phyloP scores from a whole-genome alignment of 768 basidiomycete genomes.

The Termitomyces sp. region DNA sequence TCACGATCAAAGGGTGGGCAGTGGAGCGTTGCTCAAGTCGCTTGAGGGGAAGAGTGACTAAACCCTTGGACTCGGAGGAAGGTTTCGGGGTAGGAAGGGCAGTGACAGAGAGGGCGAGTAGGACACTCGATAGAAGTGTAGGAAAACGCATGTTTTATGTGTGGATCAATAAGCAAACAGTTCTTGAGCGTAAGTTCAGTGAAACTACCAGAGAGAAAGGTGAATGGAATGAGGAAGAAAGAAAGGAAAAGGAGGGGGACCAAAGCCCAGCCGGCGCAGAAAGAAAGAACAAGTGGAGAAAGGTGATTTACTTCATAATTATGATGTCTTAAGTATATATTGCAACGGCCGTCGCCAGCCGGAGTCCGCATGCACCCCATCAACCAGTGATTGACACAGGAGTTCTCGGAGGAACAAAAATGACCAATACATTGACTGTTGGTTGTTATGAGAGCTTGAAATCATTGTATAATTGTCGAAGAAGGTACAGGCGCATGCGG shows the following conservation, averaged over 20 bases:
- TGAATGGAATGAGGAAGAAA: constrained; percentile 13
- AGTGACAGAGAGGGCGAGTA: constrained; percentile 35
- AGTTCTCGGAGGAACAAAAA: neutral
- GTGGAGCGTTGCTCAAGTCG: constrained; percentile 29
- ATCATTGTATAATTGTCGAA: neutral
- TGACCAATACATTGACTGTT: neutral
- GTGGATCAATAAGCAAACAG: constrained; percentile 17
- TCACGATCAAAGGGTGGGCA: constrained; percentile 34
- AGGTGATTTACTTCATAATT: neutral
- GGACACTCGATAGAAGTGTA: constrained; percentile 49
- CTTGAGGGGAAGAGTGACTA: constrained; percentile 41
- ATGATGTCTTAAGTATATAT: constrained; percentile 13
- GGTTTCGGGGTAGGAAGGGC: constrained; percentile 35
- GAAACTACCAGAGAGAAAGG: constrained; percentile 16
- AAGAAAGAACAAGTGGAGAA: constrained; percentile 17
- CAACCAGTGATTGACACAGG: neutral
- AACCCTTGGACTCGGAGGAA: constrained; percentile 18
- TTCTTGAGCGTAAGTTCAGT: constrained; percentile 20
- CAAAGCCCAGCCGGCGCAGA: constrained; percentile 25
- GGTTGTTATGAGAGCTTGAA: neutral
- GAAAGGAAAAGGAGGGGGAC: constrained; percentile 23
- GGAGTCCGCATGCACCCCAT: neutral
- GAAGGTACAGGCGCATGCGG: neutral
- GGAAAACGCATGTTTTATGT: constrained; percentile 50
- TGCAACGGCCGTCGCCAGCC: constrained; percentile 9